These are phyloP conservation scores for Achaetomiella virescens DNA, from an alignment of 495 filamentous ascomycete genomes.

Conservation along the genomic window DNA sequence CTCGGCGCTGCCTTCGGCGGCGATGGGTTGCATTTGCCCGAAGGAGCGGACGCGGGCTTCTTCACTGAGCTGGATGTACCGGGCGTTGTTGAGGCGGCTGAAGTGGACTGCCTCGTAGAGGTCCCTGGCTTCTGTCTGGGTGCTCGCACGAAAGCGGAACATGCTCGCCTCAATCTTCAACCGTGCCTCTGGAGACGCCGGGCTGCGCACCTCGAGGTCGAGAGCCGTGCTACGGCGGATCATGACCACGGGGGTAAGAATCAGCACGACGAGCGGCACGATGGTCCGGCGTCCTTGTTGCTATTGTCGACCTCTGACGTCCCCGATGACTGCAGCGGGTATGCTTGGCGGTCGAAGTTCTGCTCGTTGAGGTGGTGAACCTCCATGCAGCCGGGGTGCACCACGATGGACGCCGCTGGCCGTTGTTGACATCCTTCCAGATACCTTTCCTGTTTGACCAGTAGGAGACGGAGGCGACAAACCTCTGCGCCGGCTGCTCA, in stretches of 20 bases:
- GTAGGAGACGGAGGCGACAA: constrained; percentile 71
- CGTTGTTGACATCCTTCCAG: constrained; percentile 69
- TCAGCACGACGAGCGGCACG: constrained; percentile 66
- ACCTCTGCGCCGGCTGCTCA: constrained; percentile 50
- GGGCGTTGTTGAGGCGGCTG: constrained; percentile 78
- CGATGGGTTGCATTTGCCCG: constrained; percentile 33
- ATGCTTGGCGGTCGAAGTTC: constrained; percentile 32
- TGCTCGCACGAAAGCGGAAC: constrained; percentile 71
- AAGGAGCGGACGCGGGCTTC: constrained; percentile 47
- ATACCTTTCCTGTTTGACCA: constrained; percentile 72
- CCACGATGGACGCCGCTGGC: constrained; percentile 64
- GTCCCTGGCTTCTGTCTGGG: constrained; percentile 65
- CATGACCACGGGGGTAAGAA: constrained; percentile 82
- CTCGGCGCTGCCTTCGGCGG: constrained; percentile 34
- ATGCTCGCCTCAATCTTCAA: constrained; percentile 62
- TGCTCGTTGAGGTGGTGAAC: constrained; percentile 60
- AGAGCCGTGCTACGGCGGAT: constrained; percentile 83
- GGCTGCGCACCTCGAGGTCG: constrained; percentile 88
- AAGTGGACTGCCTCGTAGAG: constrained; percentile 80
- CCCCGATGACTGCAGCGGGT: constrained; percentile 35
- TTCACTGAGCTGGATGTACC: constrained; percentile 73
- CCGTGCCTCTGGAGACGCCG: constrained; percentile 65
- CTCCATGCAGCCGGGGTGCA: constrained; percentile 82
- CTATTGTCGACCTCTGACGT: constrained; percentile 34
- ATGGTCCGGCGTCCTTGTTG: constrained; percentile 29